Conservation (phyloP, 202 grass and related monocot species). For the Saccharum hybrid region DNA sequence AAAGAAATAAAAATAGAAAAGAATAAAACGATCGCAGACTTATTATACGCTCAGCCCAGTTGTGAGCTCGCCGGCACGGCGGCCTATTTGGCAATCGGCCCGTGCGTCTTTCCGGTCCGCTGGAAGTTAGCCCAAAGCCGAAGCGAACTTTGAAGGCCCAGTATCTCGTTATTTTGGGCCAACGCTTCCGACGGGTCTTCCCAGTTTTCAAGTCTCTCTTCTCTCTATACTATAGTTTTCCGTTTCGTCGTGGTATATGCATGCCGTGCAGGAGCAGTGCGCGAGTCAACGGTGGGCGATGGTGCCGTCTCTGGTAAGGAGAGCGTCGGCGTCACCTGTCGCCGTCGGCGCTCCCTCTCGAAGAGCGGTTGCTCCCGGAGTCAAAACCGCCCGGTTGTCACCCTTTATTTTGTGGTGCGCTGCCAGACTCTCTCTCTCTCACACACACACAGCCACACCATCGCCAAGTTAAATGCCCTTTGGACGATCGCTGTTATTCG, state of each 20-base stretch:
- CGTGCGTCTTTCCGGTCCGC: not conserved
- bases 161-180: not conserved
- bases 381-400: constrained; percentile 30
- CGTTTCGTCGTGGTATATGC: not conserved
- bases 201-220: not conserved
- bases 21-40: not conserved
- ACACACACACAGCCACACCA: not conserved
- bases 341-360: not conserved
- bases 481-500: not conserved
- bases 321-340: not conserved
- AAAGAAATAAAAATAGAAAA: not conserved
- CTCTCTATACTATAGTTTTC: not conserved
- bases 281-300: not conserved
- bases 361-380: not conserved
- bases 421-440: not conserved
- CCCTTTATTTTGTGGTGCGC: not conserved
- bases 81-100: not conserved
- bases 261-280: not conserved
- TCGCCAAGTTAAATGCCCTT: not conserved
- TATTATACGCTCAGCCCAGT: not conserved
- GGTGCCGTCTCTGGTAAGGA: not conserved
- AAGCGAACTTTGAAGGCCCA: not conserved
- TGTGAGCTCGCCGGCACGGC: not conserved
- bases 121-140: not conserved
- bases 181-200: not conserved